Percentiles rank a stretch among this genome's conserved stretches.
Evolutionary conservation across 164 flowering plant species (phyloP).

Genomic region (Akebia trifoliata): DNA sequence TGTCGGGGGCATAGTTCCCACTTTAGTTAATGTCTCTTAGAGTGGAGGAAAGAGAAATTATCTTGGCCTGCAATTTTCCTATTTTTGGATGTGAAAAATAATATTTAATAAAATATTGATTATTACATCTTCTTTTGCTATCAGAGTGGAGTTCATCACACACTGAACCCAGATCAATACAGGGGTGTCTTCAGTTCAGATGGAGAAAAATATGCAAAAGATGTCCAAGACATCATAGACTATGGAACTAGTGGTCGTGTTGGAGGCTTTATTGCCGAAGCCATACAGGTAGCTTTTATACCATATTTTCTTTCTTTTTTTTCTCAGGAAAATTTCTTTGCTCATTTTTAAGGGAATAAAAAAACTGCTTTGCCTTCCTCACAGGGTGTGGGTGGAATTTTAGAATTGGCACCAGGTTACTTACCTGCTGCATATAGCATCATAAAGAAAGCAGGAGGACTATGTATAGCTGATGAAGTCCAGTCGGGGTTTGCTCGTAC

Average conservation of each 20-base stretch:
- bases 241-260: conserved; percentile 82
- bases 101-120: too few relatives aligned
- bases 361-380: background rate
- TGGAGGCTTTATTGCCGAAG: conserved; percentile 79
- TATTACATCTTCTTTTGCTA: background rate
- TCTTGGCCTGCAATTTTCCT: too few relatives aligned
- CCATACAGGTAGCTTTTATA: conserved; percentile 63
- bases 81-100: too few relatives aligned
- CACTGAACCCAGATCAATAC: conserved; percentile 86
- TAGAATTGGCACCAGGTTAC: conserved; percentile 87
- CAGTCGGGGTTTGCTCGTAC: conserved; percentile 89
- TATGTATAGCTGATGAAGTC: conserved; percentile 92
- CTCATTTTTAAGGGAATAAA: background rate
- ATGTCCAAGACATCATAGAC: conserved; percentile 70
- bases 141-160: conserved; percentile 90
- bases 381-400: conserved; percentile 93
- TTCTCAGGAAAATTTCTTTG: background rate
- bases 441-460: conserved; percentile 80
- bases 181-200: conserved; percentile 87
- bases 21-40: too few relatives aligned
- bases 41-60: too few relatives aligned
- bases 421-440: conserved; percentile 62
- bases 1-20: too few relatives aligned
- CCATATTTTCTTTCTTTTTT: background rate
- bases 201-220: conserved; percentile 79